phyloP scores from a whole-genome alignment of 2,329 filamentous ascomycete species.

The Sporothrix euskadiensis region DNA sequence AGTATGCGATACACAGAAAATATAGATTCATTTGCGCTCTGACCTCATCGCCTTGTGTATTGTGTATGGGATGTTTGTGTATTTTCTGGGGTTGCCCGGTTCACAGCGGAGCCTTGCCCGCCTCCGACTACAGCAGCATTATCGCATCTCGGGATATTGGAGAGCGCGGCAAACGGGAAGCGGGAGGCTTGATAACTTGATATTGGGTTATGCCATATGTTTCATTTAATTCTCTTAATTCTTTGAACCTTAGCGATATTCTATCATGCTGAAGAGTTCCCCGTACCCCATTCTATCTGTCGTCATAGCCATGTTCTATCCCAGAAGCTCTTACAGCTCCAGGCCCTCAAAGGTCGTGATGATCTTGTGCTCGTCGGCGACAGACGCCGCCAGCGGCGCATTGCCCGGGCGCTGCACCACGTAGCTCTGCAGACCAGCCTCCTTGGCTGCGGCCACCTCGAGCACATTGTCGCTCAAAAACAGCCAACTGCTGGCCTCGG shows the following conservation, averaged over 20 bases:
- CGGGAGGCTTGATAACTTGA: not conserved
- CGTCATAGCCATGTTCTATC: not conserved
- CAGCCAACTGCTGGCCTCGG: constrained; percentile 59
- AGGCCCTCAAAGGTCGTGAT: constrained; percentile 40
- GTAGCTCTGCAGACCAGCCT: constrained; percentile 63
- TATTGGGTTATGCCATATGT: constrained; percentile 1
- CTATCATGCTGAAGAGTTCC: constrained; percentile 16
- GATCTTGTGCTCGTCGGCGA: constrained; percentile 36
- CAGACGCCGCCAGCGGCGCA: constrained; percentile 55
- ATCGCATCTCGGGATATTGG: not conserved
- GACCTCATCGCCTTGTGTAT: not conserved
- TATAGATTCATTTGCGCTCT: not conserved
- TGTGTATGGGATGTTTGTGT: not conserved
- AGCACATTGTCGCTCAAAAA: constrained; percentile 80
- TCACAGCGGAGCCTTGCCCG: not conserved
- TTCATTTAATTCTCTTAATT: not conserved
- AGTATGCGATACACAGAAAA: not conserved
- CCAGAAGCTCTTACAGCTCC: constrained; percentile 13
- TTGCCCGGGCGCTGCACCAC: constrained; percentile 71
- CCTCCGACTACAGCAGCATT: constrained; percentile 2
- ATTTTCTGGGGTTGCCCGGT: not conserved
- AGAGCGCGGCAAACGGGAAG: not conserved
- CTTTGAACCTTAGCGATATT: not conserved
- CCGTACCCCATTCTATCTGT: not conserved
- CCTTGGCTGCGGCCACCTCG: constrained; percentile 64